phyloP scores from a whole-genome alignment of 352 stramenopile species.

The Pythium oligandrum region DNA sequence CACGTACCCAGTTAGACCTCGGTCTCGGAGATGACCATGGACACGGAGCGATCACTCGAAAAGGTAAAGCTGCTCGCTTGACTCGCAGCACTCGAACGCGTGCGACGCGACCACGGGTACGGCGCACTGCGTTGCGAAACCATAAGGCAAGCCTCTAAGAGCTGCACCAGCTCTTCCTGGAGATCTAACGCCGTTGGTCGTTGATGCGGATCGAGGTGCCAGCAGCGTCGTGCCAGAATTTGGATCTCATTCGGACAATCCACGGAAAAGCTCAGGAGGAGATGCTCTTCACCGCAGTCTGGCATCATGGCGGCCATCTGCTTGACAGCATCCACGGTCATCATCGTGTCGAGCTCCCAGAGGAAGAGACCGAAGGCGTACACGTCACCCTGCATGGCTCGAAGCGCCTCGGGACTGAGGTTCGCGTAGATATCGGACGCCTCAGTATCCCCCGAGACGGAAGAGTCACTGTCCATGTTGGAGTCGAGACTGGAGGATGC shows the following conservation, averaged over 20 bases:
- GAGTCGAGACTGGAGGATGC: background rate
- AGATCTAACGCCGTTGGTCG: conserved; percentile 64
- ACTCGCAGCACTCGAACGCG: conserved; percentile 26
- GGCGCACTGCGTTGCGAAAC: conserved; percentile 23
- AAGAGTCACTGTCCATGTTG: background rate
- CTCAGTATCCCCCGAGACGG: background rate
- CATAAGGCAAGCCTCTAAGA: conserved; percentile 61
- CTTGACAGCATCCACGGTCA: conserved; percentile 50
- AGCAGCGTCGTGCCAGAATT: conserved; percentile 50
- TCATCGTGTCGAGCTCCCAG: conserved; percentile 76
- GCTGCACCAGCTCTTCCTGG: conserved; percentile 66
- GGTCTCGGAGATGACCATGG: conserved; percentile 16
- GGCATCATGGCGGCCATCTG: conserved; percentile 23
- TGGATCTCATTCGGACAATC: conserved; percentile 60
- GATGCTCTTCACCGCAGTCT: conserved; percentile 33
- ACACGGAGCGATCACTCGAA: conserved; percentile 8
- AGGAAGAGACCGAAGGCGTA: conserved; percentile 71
- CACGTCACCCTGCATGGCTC: conserved; percentile 35
- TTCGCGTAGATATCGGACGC: too few species aligned
- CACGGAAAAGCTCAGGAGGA: conserved; percentile 52
- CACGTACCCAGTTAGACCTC: conserved; percentile 9
- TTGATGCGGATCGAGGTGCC: conserved; percentile 36
- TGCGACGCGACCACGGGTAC: conserved; percentile 53
- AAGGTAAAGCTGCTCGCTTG: conserved; percentile 7
- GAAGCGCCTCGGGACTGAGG: background rate